Evolutionary conservation across 192 early-diverging fungal species (phyloP).

Genomic region (Coemansia sp.): DNA sequence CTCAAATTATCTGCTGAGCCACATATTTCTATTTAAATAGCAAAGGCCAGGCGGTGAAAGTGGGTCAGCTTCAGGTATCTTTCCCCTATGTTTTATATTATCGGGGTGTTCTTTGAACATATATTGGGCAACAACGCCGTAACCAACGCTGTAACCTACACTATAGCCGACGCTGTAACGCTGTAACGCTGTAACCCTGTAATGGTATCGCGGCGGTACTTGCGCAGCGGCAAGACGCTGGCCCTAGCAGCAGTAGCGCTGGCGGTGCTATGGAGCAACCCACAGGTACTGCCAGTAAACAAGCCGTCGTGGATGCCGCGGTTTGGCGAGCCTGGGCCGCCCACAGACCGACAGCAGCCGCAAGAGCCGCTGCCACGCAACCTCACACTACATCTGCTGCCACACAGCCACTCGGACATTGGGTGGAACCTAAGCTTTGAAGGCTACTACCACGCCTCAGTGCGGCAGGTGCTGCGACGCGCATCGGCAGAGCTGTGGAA

Average conservation of each 20-base stretch:
- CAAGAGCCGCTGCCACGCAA: constrained; percentile 10
- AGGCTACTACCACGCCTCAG: constrained; percentile 34
- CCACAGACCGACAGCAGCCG: constrained; percentile 18
- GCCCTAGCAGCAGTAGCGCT: neutral
- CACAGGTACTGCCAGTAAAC: constrained; percentile 24
- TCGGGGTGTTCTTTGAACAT: too few species aligned
- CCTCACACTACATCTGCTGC: constrained; percentile 40
- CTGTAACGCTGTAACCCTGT: neutral
- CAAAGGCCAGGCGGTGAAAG: too few species aligned
- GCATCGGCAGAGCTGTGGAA: constrained; percentile 26
- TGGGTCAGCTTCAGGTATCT: too few species aligned
- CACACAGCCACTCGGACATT: constrained; percentile 52
- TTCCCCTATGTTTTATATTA: too few species aligned
- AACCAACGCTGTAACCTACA: too few species aligned
- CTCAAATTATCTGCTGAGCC: too few species aligned
- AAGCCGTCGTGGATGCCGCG: constrained; percentile 36
- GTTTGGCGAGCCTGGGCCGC: constrained; percentile 33
- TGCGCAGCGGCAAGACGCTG: neutral
- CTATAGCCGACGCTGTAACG: too few species aligned
- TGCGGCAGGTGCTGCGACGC: constrained; percentile 31
- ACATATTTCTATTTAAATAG: too few species aligned
- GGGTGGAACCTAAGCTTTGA: constrained; percentile 52
- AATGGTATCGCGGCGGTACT: neutral
- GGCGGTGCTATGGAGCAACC: constrained; percentile 20
- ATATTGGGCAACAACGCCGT: too few species aligned